Conservation (phyloP, 306 rosid species). For the Castanea sativa region DNA sequence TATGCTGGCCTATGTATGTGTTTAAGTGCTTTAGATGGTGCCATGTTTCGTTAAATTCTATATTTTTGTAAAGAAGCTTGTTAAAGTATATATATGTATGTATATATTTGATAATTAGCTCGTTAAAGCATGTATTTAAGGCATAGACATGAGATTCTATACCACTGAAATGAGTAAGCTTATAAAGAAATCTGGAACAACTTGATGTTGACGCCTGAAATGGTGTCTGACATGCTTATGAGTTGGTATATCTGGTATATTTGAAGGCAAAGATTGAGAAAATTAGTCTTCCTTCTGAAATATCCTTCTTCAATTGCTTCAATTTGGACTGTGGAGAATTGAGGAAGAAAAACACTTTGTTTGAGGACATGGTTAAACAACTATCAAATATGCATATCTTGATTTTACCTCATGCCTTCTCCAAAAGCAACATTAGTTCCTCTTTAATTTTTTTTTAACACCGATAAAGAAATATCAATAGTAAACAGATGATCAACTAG, state of each 20-base stretch:
- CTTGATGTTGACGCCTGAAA: constrained; percentile 4
- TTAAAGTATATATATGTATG: not conserved
- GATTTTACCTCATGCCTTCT: not conserved
- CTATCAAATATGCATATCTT: not conserved
- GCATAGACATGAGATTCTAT: not conserved
- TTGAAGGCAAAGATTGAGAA: constrained; percentile 13
- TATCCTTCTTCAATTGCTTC: not conserved
- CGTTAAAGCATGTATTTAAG: not conserved
- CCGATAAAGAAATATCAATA: not conserved
- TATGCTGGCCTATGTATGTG: not conserved
- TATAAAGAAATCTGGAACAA: not conserved
- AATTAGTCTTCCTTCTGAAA: not conserved
- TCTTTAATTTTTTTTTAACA: too few species aligned
- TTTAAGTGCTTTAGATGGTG: not conserved
- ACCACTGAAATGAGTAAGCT: constrained; percentile 8
- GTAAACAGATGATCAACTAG: not conserved
- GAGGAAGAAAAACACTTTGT: not conserved
- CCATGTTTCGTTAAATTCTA: not conserved
- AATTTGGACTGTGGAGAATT: not conserved
- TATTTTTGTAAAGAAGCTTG: not conserved
- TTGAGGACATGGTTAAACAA: not conserved
- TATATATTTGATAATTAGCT: too few species aligned
- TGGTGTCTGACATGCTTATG: not conserved
- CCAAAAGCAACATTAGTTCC: not conserved
- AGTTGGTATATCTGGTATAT: not conserved